These are phyloP conservation scores for Luffa acutangula DNA, from an alignment of 306 rosid species.

Conservation along the genomic window DNA sequence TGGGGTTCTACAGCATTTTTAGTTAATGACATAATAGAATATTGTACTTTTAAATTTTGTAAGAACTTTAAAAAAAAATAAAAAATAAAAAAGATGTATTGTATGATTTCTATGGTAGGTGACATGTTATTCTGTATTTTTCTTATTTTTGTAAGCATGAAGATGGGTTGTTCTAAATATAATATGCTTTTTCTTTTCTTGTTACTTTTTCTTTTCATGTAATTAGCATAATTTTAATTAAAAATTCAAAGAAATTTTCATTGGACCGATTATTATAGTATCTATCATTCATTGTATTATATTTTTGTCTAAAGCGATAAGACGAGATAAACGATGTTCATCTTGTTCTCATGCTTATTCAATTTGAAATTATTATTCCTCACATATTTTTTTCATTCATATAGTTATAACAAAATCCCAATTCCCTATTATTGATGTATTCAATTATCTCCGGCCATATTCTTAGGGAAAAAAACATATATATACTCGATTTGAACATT, in stretches of 20 bases:
- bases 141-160: neutral
- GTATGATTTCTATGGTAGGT: neutral
- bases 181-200: neutral
- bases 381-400: neutral
- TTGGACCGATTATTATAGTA: neutral
- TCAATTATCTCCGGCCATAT: neutral
- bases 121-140: neutral
- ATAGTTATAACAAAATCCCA: neutral
- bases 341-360: neutral
- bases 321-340: neutral
- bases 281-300: neutral
- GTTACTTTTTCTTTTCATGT: neutral
- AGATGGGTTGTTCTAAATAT: neutral
- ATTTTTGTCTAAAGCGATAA: neutral
- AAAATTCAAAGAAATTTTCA: neutral
- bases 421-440: neutral
- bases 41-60: neutral
- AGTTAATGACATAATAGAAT: neutral
- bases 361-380: neutral
- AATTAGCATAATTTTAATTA: neutral
- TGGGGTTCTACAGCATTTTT: neutral
- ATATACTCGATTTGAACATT: neutral
- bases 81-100: neutral
- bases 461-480: neutral
- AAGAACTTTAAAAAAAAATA: neutral